Percentiles rank a stretch among this genome's conserved stretches.
Conservation (phyloP, 73 alveolate genomes). For the Paramecium sexaurelia region DNA sequence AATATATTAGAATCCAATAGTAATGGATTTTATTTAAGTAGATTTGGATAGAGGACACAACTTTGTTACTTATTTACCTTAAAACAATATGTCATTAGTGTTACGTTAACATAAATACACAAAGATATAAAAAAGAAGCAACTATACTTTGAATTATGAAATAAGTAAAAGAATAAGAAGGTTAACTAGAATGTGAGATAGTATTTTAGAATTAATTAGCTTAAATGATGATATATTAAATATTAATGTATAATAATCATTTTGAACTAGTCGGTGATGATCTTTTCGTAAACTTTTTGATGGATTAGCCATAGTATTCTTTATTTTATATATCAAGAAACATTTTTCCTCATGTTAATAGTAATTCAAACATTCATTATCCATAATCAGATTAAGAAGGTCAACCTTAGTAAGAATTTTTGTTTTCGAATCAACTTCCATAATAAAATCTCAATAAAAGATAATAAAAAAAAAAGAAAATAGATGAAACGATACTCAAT, state of each 20-base stretch:
- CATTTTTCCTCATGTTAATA: background rate
- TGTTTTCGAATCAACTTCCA: background rate
- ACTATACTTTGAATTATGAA: constrained; percentile 1
- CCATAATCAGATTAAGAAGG: background rate
- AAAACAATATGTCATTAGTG: background rate
- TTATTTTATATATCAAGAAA: background rate
- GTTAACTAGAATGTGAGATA: background rate
- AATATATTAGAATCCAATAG: background rate
- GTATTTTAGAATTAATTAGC: background rate
- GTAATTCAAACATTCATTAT: background rate
- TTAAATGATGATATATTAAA: background rate
- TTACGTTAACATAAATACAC: background rate
- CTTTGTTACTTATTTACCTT: background rate
- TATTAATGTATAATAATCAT: constrained; percentile 4
- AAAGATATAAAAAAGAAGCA: background rate
- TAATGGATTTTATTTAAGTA: background rate
- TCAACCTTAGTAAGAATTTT: background rate
- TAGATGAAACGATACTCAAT: background rate
- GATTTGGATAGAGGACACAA: background rate
- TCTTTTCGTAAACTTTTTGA: background rate
- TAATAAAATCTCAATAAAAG: background rate
- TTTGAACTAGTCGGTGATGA: constrained; percentile 30
- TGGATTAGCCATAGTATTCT: background rate
- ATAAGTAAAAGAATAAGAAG: background rate
- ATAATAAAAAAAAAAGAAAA: background rate